Base-by-base conservation (phyloP, 1,284 basidiomycete genomes). In the Pyrrhoderma noxium region DNA sequence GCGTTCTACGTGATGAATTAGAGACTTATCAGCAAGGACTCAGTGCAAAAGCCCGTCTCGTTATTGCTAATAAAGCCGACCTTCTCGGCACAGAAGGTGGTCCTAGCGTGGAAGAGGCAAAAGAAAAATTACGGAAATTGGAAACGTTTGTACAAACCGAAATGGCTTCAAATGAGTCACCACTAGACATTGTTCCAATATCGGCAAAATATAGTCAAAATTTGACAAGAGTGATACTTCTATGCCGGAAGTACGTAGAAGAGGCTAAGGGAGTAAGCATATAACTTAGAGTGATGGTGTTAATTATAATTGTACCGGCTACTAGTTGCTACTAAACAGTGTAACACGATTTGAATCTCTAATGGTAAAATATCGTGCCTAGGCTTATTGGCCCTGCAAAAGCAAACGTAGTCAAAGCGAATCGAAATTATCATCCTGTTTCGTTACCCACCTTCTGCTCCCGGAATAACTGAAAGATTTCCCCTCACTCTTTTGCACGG, bases 21-120 rank as follows among this genome's bases (percentile, higher is more conserved):
- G 91, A 96, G 62, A 81, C 79, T 53, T 94, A 96, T 67, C 80
- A 89, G 62, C 68, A 75, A 1, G 90, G 89, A 1, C 80, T 97
- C 70, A 86, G 85, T 56, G 62, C 67, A 16, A 85, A 87, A 58
- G 89, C 80, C 8, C 75, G 84, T 22, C 72, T 95, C 61, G 85
- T 99, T 22, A 74, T 98, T 19, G 89, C 93, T 16, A 99, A 98
- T 74, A 98, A 99, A 68, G 93, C 92, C 0, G 95, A 99, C 67
- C 65, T 89, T 40, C 75, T 93, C 14, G 80, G 69, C 11, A 70
- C 64, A 2, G 70, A 72, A 39, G 75, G 70, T 21, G 65, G 64
- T 36, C 67, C 61, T 2, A 21, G 44, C 60, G 52, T 81, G 1
- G 67, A 72, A 42, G 73, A 74, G 43, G 85, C 85, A 1, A 73